These are phyloP conservation scores for Pleurotus tuber-regium DNA, from an alignment of 768 basidiomycete species.

Conservation along the genomic window DNA sequence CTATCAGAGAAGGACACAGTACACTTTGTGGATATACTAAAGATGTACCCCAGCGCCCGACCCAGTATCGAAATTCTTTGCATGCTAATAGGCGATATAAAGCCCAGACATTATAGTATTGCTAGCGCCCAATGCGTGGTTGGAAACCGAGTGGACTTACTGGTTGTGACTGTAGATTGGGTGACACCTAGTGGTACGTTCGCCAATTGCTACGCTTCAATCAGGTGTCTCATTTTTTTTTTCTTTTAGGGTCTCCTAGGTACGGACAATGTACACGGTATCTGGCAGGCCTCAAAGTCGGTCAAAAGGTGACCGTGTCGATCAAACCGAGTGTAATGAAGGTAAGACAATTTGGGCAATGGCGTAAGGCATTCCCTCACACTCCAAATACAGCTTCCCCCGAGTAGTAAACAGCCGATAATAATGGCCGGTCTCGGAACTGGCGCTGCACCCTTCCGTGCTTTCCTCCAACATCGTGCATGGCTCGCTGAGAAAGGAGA, in stretches of 20 bases:
- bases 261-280: conserved; percentile 98
- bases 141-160: conserved; percentile 89
- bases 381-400: conserved; percentile 63
- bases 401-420: conserved; percentile 80
- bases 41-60: conserved; percentile 70
- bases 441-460: conserved; percentile 98
- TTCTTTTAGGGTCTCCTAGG: conserved; percentile 62
- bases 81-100: conserved; percentile 90
- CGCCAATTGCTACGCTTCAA: not conserved
- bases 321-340: conserved; percentile 99
- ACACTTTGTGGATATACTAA: conserved; percentile 85
- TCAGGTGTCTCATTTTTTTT: too few species aligned
- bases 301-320: conserved; percentile 94
- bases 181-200: conserved; percentile 72
- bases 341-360: too few species aligned
- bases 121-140: conserved; percentile 95
- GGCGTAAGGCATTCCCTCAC: too few species aligned
- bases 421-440: conserved; percentile 99
- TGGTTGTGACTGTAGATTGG: conserved; percentile 98
- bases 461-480: conserved; percentile 95
- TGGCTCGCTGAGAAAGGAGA: conserved; percentile 73
- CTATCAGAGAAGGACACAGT: conserved; percentile 93
- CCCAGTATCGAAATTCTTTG: conserved; percentile 85
- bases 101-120: conserved; percentile 97
- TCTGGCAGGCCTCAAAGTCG: conserved; percentile 76